phyloP scores from a whole-genome alignment of 495 filamentous ascomycete species.

The Bryoglossum gracile region DNA sequence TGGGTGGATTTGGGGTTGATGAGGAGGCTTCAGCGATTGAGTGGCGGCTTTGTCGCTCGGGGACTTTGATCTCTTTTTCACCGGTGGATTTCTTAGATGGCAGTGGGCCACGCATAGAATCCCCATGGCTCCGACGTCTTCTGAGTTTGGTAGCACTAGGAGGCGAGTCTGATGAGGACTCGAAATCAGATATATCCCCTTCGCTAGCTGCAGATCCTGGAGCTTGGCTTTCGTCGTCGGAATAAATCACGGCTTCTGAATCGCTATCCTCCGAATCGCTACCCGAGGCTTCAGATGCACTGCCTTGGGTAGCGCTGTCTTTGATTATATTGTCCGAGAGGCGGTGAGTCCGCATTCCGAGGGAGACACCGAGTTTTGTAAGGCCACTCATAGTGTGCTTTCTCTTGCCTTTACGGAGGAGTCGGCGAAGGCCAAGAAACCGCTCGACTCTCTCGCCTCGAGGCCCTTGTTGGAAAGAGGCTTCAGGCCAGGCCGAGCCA shows the following conservation, averaged over 20 bases:
- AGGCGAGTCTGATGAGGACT: slow-evolving; percentile 17
- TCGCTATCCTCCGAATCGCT: slow-evolving; percentile 18
- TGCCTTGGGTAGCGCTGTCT: slow-evolving; percentile 24
- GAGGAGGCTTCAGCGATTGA: background rate
- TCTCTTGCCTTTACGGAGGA: slow-evolving; percentile 42
- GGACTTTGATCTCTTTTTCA: slow-evolving; percentile 21
- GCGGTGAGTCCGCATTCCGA: slow-evolving; percentile 73
- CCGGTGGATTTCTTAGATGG: slow-evolving; percentile 26
- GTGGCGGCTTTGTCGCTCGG: background rate
- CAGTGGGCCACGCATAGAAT: slow-evolving; percentile 23
- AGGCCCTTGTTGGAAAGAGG: slow-evolving; percentile 44
- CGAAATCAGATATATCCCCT: slow-evolving; percentile 40
- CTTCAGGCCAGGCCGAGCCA: slow-evolving; percentile 43
- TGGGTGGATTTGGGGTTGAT: background rate
- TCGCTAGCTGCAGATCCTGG: slow-evolving; percentile 42
- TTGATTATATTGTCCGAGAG: slow-evolving; percentile 58
- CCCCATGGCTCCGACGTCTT: slow-evolving; percentile 22
- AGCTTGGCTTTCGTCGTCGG: slow-evolving; percentile 19
- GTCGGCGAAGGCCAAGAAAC: slow-evolving; percentile 38
- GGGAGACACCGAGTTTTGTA: slow-evolving; percentile 51
- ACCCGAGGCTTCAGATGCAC: slow-evolving; percentile 22
- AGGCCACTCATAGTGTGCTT: slow-evolving; percentile 57
- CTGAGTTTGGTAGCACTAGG: slow-evolving; percentile 3
- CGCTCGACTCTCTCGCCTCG: slow-evolving; percentile 34
- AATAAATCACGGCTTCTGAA: slow-evolving; percentile 5